Conservation (phyloP, 2,329 filamentous ascomycete genomes). For the Botrytis elliptica region DNA sequence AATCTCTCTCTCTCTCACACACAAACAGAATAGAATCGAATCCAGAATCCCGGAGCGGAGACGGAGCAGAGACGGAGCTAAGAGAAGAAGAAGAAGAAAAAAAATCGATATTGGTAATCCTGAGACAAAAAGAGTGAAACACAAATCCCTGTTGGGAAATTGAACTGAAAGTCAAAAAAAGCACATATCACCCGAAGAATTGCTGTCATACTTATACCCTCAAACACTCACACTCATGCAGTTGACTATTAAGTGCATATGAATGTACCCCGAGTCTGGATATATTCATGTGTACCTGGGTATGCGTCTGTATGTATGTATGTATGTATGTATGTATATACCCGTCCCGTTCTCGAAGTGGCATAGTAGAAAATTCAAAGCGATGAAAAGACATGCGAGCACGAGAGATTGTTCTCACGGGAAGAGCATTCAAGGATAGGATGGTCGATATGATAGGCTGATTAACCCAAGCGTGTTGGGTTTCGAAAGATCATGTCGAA, state of each 20-base stretch:
- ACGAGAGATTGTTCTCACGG: neutral
- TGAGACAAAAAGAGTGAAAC: neutral
- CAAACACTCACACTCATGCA: neutral
- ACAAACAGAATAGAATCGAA: too few relatives aligned
- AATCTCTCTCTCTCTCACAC: neutral
- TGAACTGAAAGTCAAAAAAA: neutral
- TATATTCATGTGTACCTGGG: neutral
- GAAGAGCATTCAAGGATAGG: neutral
- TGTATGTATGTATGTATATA: neutral
- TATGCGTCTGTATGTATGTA: neutral
- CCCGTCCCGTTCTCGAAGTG: neutral
- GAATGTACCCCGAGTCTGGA: neutral
- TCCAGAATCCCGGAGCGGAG: too few relatives aligned
- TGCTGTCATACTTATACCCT: neutral
- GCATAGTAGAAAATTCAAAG: neutral
- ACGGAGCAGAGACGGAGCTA: neutral
- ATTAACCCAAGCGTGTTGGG: too few relatives aligned
- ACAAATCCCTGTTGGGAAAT: neutral
- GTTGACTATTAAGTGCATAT: too few relatives aligned
- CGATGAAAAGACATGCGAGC: neutral
- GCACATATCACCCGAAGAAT: neutral
- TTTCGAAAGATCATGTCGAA: too few relatives aligned
- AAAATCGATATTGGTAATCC: neutral
- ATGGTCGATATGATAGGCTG: neutral
- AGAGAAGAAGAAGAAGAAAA: neutral